Base-by-base conservation (phyloP, 2,329 filamentous ascomycete genomes). In the Penicillium nordicum region DNA sequence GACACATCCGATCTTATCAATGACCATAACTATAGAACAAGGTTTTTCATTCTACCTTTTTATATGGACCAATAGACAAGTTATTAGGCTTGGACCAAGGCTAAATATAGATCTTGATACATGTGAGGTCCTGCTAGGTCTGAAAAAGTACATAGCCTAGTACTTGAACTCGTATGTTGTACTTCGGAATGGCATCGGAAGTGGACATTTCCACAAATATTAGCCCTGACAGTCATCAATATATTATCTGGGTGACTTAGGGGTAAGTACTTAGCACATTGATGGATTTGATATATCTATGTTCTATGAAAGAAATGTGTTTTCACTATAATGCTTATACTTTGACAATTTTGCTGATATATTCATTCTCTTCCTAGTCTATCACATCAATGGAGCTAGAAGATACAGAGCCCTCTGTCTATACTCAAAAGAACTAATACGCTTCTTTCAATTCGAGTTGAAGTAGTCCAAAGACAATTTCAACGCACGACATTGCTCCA, bases 1-100 rank as follows among this genome's bases (percentile, higher is more conserved):
- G 51, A 45, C 54, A 47, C 45, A 59, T 63, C 62, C 62, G 62
- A 64, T 64, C 60, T 59, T 58, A 61, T 59, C 60, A 34, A 48
- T 3, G 12, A n/a, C 7, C 3, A 9, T 38, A 21, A 21, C 21
- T 21, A 32, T 23, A 43, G 14, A n/a, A 38, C 32, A 16, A 47
- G 7, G 25, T 7, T 16, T 18, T n/a, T 12, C 18, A 23, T 21
- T 42, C 18, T 50, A n/a, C 10, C 1, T 32, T 42, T 42, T 29
- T 23, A 8, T 32, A 43, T 12, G 8, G 18, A 23, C 14, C 14
- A 34, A 30, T 18, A 5, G 4, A 11, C 1, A 23, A 25, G 14
- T 2, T 34, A 23, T 12, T 23, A 25, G 10, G 14, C 11, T 5
- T 5, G 10, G n/a, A 49, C 3, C 3, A 46, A n/a, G 18, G 4